Base-by-base conservation (phyloP, 805 yeast species). In the Jamesozyma spencerorum region DNA sequence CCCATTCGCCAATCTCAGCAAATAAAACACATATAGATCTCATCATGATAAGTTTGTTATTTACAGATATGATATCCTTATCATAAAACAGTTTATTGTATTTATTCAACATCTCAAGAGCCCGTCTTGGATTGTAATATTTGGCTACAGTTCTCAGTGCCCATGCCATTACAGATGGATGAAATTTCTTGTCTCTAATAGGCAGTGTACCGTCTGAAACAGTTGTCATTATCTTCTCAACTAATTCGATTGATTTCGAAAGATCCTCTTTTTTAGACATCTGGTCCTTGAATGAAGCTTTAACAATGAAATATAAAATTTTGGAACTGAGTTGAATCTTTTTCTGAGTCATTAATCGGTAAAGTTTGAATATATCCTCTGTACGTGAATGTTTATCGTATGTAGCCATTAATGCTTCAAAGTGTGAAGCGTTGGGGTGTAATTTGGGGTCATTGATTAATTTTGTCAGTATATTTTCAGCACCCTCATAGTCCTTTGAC, bases 131-230 rank as follows among this genome's bases (percentile, higher is more conserved):
- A 22, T 55, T 50, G 37, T 61, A 56, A 39, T 41, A 47, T 34
- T 55, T 57, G 2, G 60, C 53, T 22, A 65, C 46, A 3, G 50
- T 41, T 30, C 57, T 51, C 44, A 65, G 51, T 18, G 68, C 58
- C 50, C 68, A 66, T 29, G 62, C 63, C 40, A 66, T 42, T 7
- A 60, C 49, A 2, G 62, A 52, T 18, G 68, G 66, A 34, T 61
- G 64, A 26, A 64, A 38, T 12, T 44, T 46, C 2, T 50, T 51
- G n/a, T 43, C 40, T 0, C 56, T 41, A 1, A 54, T 43, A 43
- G 46, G 55, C 27, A 45, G 31, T 17, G 41, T 51, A 41, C 43
- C 49, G 22, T 44, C 47, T 26, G 53, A 51, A 18, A 49, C 54
- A 28, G 48, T 55, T 20, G 49, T 49, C 46, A 65, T 53, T 14